phyloP scores from a whole-genome alignment of 192 early-diverging fungal genomes.

The Ramicandelaber brevisporus region DNA sequence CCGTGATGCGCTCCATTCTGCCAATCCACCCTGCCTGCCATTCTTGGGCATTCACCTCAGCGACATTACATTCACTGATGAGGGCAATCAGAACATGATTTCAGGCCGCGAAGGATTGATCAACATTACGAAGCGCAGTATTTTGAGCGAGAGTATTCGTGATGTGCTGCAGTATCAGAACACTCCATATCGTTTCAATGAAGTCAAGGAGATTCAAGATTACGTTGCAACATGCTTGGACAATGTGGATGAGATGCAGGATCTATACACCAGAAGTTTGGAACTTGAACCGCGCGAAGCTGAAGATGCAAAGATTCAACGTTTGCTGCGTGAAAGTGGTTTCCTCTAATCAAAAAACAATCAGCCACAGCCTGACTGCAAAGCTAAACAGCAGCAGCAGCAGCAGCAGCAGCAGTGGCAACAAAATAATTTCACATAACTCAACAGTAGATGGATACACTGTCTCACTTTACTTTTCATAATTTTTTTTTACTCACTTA shows the following conservation, averaged over 20 bases:
- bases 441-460: background rate
- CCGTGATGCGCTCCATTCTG: slow-evolving; percentile 50
- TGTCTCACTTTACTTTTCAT: background rate
- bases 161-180: slow-evolving; percentile 79
- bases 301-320: slow-evolving; percentile 56
- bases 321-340: slow-evolving; percentile 48
- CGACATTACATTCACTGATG: slow-evolving; percentile 78
- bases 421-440: background rate
- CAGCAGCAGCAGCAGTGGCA: background rate
- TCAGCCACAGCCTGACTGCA: too few species aligned
- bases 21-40: slow-evolving; percentile 56
- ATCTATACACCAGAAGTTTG: slow-evolving; percentile 53
- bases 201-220: slow-evolving; percentile 59
- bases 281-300: slow-evolving; percentile 64
- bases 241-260: slow-evolving; percentile 37
- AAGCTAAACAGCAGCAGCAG: too few species aligned
- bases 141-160: slow-evolving; percentile 64
- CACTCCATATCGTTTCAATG: slow-evolving; percentile 42
- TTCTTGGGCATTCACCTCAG: slow-evolving; percentile 69
- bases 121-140: slow-evolving; percentile 74
- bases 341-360: slow-evolving; percentile 24
- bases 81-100: slow-evolving; percentile 55
- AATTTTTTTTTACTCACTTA: slow-evolving; percentile 1
- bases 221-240: slow-evolving; percentile 44
- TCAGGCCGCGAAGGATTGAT: slow-evolving; percentile 35